Base-by-base conservation (phyloP, 345 rosid species). In the Pistacia atlantica region DNA sequence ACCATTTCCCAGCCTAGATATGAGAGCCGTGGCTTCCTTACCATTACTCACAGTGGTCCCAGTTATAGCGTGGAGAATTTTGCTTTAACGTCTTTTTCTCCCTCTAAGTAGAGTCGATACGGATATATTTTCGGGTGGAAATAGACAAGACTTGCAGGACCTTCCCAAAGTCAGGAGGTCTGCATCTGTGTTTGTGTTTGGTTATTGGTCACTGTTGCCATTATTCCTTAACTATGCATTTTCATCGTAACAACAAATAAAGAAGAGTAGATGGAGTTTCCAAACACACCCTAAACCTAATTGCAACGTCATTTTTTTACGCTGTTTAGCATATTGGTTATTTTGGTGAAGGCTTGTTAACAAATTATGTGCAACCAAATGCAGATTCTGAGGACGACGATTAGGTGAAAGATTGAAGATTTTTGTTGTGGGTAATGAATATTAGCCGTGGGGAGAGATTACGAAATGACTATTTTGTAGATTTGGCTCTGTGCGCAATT, bases 301-400 rank as follows among this genome's bases (percentile, higher is more conserved):
- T 4, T 33, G 63, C 33, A 1, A 1, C 2, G 2, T 35, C 17
- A 37, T 11, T 56, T 71, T 71, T n/a, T 71, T 4, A 38, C 64
- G 1, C 38, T 38, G 17, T 37, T 8, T 25, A 14, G 72, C 67
- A 31, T 49, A n/a, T 20, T 17, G 12, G 12, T 9, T n/a, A 0
- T 20, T 54, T 54, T 71, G 18, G 18, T 67, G 37, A 16, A 45
- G 58, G 25, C 49, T 65, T 25, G 61, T 80, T 76, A 12, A 55
- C 20, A 16, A 42, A 54, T 66, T 63, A 28, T 69, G 46, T 69
- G 54, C 60, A 58, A 73, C 0, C 8, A 66, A 75, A 76, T 85
- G 83, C 97, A 93, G 98, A 95, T 84, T 95, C 99, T 14, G 99
- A 95, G 76, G 98, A 95, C 63, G 99, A 93, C 52, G 98, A 93